Evolutionary conservation across 2,329 filamentous ascomycete genomes (phyloP), one percentile per base, ranked within the genome.

Genomic region (Aspergillus pseudotamarii): DNA sequence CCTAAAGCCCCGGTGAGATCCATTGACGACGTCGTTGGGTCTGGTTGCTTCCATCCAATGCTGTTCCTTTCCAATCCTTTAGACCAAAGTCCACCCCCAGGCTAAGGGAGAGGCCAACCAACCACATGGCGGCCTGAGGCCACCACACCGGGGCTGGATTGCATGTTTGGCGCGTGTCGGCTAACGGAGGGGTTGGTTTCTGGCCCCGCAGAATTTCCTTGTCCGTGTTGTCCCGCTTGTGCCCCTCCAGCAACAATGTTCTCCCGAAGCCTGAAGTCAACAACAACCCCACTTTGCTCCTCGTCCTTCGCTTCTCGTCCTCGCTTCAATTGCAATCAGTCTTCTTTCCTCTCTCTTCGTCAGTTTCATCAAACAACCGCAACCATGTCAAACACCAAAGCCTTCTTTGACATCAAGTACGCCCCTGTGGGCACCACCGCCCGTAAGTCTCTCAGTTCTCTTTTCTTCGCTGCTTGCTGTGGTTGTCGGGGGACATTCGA

Each of bases 321-420:
- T 74, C 67, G 72, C 68, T 72, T 72, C 73, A 69, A 69, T 75
- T 73, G 69, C 68, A 71, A 70, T 60, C 64, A 66, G 51, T 62
- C 68, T 56, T 67, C 68, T 58, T 71, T 72, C 70, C 73, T 76
- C 71, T 73, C 71, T 77, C 72, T 74, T 75, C 75, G 86, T 78
- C 79, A 80, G 70, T 90, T 89, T 77, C 83, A 86, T 78, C 84
- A 87, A 75, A 85, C 91, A 79, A 81, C 89, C 75, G 82, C 86
- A 84, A 89, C 85, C 80, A 97, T 96, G 93, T 82, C 84, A 77
- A 82, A 87, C 68, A 70, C 70, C 79, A 88, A 90, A 79, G 88
- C 88, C 83, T 92, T 83, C 84, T 93, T 94, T 83, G 90, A 94
- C 68, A 76, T 96, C 71, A 82, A 91, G 77, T 83, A 84, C 78